Evolutionary conservation across 192 early-diverging fungal genomes (phyloP).

Genomic region (Polychytrium aggregatum): DNA sequence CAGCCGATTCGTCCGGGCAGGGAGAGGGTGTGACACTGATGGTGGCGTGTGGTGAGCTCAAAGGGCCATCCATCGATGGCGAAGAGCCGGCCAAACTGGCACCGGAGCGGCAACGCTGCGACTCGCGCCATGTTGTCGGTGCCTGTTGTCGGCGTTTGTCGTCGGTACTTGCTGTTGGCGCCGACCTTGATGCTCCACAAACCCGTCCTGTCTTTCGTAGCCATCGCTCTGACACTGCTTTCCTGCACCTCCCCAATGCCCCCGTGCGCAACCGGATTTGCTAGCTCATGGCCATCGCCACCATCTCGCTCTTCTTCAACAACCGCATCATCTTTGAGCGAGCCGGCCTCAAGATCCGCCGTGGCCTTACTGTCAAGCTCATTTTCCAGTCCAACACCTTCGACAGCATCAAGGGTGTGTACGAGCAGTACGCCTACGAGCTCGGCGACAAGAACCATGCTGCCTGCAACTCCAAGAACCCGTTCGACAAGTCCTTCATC

Average conservation of each 20-base stretch:
- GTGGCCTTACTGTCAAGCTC: conserved; percentile 35
- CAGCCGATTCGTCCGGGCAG: too few species aligned
- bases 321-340: conserved; percentile 66
- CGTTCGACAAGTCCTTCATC: conserved; percentile 26
- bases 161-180: too few species aligned
- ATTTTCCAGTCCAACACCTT: conserved; percentile 25
- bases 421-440: conserved; percentile 22
- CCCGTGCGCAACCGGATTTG: too few species aligned
- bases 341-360: conserved; percentile 80
- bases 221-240: conserved; percentile 1
- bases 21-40: too few species aligned
- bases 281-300: conserved; percentile 86
- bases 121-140: too few species aligned
- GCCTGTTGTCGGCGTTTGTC: too few species aligned
- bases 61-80: too few species aligned
- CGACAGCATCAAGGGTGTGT: conserved; percentile 27
- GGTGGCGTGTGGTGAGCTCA: too few species aligned
- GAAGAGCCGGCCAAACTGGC: too few species aligned
- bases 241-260: too few species aligned
- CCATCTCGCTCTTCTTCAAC: conserved; percentile 76
- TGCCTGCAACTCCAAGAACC: conserved; percentile 14
- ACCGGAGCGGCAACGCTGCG: too few species aligned
- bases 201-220: background rate
- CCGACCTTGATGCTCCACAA: too few species aligned
- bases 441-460: conserved; percentile 17